A percentile compares a stretch with the other conserved stretches of the same genome.
phyloP scores from a whole-genome alignment of 371 early-diverging fungal species.

The Mortierella sp. region DNA sequence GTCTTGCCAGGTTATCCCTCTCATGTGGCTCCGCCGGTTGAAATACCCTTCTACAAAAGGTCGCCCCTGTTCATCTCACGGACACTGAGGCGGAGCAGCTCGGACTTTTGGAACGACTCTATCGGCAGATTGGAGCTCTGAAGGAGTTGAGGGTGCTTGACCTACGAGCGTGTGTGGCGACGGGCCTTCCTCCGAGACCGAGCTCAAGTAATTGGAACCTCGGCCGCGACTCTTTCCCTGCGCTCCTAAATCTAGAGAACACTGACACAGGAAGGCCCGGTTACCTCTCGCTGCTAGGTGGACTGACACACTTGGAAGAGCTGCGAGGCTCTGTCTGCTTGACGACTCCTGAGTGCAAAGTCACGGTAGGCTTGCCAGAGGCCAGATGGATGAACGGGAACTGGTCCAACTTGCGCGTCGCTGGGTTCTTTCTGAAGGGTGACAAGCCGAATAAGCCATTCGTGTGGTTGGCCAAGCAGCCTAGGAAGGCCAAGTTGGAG shows the following conservation, averaged over 20 bases:
- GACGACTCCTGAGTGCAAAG: neutral
- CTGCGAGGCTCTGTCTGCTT: neutral
- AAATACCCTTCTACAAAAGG: neutral
- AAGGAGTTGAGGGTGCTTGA: neutral
- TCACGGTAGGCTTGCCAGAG: neutral
- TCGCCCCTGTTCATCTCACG: neutral
- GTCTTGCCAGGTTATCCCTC: neutral
- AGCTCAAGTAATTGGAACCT: neutral
- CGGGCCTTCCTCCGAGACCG: neutral
- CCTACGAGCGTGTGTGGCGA: neutral
- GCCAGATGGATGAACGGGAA: neutral
- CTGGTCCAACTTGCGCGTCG: neutral
- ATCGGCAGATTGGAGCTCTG: neutral
- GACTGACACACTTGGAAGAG: neutral
- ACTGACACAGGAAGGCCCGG: neutral
- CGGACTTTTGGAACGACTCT: neutral
- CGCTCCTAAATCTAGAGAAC: neutral
- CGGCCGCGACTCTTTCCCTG: neutral
- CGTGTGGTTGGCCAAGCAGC: neutral
- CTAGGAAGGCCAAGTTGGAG: neutral
- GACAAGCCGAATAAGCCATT: neutral
- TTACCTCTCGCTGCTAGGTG: neutral
- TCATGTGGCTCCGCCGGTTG: neutral
- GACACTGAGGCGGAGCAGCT: neutral
- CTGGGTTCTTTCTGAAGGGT: neutral